phyloP scores from a whole-genome alignment of 2,329 filamentous ascomycete genomes.

The Epichloe elymi region DNA sequence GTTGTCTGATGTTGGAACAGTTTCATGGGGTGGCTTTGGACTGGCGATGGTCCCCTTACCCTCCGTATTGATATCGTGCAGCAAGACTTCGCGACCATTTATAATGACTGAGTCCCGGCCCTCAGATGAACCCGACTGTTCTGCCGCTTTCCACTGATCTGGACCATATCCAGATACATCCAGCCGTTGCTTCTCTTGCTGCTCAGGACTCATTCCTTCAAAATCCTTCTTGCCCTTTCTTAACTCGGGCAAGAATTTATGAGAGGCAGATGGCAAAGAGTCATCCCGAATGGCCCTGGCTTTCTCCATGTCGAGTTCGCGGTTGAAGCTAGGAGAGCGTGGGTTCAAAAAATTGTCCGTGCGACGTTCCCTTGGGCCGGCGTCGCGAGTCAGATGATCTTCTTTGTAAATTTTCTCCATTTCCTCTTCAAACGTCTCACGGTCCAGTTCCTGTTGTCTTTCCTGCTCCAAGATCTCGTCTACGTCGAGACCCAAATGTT shows the following conservation, averaged over 20 bases:
- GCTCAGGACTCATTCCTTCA: conserved; percentile 1
- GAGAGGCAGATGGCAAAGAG: conserved; percentile 5
- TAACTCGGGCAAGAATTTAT: not conserved
- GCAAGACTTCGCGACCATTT: conserved; percentile 56
- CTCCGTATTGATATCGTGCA: conserved; percentile 49
- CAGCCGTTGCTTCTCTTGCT: conserved; percentile 48
- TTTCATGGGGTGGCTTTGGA: conserved; percentile 21
- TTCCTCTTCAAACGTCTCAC: conserved; percentile 40
- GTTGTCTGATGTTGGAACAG: conserved; percentile 15
- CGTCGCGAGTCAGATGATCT: conserved; percentile 10
- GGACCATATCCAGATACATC: conserved; percentile 68
- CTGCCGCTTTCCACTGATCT: conserved; percentile 60
- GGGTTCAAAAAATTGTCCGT: conserved; percentile 21
- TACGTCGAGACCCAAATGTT: conserved; percentile 91
- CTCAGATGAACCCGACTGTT: conserved; percentile 44
- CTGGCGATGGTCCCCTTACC: conserved; percentile 44
- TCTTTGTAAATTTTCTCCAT: conserved; percentile 51
- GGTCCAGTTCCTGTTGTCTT: conserved; percentile 51
- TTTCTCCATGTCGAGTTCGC: conserved; percentile 35
- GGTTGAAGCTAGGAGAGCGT: conserved; percentile 51
- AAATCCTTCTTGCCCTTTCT: conserved; percentile 1
- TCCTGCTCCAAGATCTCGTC: conserved; percentile 80
- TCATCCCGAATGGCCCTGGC: conserved; percentile 35
- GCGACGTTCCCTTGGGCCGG: conserved; percentile 20
- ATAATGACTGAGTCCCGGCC: conserved; percentile 61